Percentiles rank a stretch among this genome's conserved stretches.
Evolutionary conservation across 495 filamentous ascomycete species (phyloP).

Genomic region (Penicillium coprophilum): DNA sequence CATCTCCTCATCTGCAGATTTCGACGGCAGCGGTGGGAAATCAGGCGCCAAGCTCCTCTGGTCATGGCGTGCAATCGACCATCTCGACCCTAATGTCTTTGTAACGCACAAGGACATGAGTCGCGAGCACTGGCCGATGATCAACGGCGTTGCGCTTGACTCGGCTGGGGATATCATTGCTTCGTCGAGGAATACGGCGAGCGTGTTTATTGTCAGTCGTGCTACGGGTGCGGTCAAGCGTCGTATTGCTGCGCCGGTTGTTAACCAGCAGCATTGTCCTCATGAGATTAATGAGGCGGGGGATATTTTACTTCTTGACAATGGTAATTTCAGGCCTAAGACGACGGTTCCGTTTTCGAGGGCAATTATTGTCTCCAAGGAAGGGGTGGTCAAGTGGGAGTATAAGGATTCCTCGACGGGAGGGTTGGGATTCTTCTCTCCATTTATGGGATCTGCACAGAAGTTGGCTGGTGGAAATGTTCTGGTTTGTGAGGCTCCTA

Average conservation of each 20-base stretch:
- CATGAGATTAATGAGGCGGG: slow-evolving; percentile 37
- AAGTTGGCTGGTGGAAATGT: slow-evolving; percentile 41
- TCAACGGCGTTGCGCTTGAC: slow-evolving; percentile 41
- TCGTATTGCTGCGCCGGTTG: slow-evolving; percentile 39
- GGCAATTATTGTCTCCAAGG: slow-evolving; percentile 37
- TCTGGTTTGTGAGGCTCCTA: slow-evolving; percentile 44
- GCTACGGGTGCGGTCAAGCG: slow-evolving; percentile 41
- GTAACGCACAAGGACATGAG: slow-evolving; percentile 41
- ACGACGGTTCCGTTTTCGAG: slow-evolving; percentile 43
- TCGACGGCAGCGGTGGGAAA: slow-evolving; percentile 16
- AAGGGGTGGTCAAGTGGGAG: slow-evolving; percentile 45
- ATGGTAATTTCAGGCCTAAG: slow-evolving; percentile 43
- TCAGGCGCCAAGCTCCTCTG: slow-evolving; percentile 38
- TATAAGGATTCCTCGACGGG: slow-evolving; percentile 44
- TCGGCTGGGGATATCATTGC: slow-evolving; percentile 44
- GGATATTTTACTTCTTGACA: slow-evolving; percentile 49
- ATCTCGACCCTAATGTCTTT: slow-evolving; percentile 36
- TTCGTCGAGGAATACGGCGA: slow-evolving; percentile 41
- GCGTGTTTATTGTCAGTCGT: slow-evolving; percentile 43
- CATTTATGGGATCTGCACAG: slow-evolving; percentile 52
- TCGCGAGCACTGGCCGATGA: slow-evolving; percentile 48
- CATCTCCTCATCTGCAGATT: slow-evolving; percentile 26
- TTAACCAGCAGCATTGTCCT: slow-evolving; percentile 48
- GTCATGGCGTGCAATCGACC: slow-evolving; percentile 45
- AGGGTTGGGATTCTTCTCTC: slow-evolving; percentile 45